Evolutionary conservation across 768 basidiomycete genomes (phyloP), one percentile per base, ranked within the genome.

Genomic region (Dioszegia hungarica): DNA sequence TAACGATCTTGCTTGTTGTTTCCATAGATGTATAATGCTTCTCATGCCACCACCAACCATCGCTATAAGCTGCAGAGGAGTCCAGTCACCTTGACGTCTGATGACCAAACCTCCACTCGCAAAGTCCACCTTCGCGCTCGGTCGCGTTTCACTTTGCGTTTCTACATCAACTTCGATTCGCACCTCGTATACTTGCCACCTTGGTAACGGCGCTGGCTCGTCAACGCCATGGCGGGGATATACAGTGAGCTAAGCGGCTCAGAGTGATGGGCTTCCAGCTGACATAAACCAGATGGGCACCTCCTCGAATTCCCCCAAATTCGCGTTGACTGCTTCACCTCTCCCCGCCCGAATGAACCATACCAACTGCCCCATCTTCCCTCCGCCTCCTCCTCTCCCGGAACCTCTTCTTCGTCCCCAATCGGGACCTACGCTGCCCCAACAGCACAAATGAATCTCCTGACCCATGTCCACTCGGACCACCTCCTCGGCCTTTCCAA

Each of bases 401-500:
- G 28, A 40, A 8, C 39, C 27, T 38, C 39, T 2, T 47, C 28
- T 5, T n/a, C 38, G 1, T 8, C 20, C 6, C 50, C 54, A 11
- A 22, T 51, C 17, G 29, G 36, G 15, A 22, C 46, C 1, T 34
- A 4, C 25, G 56, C 60, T 9, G 66, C 72, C 5, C 73, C 72
- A n/a, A 40, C 58, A n/a, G 69, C 72, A 27, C 70, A 78, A 9
- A 75, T 91, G 11, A 83, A 89, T 72, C 82, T 95, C n/a, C 82
- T 95, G 52, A 85, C 87, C 0, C 91, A 95, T 70, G 88, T 90
- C 0, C 93, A 94, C 76, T 82, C 90, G 0, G 92, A 94, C 75
- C 92, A 95, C 69, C 81, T 90, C 50, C 77, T 76, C 39, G 91
- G 93, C 3, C 80, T 95, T 25, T 81, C 84, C 19, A 82, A 87